These are phyloP conservation scores for Debaryomyces udenii DNA, from an alignment of 1,139 yeast genomes.

Conservation along the genomic window DNA sequence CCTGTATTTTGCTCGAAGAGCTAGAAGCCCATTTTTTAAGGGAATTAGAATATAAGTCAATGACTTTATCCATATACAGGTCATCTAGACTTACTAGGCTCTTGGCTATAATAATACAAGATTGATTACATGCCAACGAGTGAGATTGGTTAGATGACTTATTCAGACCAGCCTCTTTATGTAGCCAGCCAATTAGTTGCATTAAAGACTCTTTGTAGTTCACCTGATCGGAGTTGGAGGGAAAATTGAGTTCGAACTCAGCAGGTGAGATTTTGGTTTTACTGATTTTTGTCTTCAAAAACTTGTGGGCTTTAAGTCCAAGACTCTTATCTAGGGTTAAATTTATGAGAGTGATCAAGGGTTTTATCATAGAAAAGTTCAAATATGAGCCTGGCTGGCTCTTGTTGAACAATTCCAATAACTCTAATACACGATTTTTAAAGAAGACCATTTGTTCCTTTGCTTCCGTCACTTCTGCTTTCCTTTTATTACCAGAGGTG, in stretches of 20 bases:
- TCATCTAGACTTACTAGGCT: conserved; percentile 45
- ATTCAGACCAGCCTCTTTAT: conserved; percentile 43
- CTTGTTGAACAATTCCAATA: conserved; percentile 65
- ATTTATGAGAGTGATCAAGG: conserved; percentile 62
- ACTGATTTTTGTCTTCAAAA: conserved; percentile 66
- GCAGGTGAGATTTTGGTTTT: conserved; percentile 44
- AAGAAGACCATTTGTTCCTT: conserved; percentile 77
- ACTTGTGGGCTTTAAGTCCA: conserved; percentile 74
- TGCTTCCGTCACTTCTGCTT: conserved; percentile 73
- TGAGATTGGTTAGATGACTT: conserved; percentile 54
- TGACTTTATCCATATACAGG: conserved; percentile 36
- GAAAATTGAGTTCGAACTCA: conserved; percentile 23
- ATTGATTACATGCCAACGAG: conserved; percentile 59
- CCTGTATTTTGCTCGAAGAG: conserved; percentile 52
- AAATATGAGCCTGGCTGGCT: conserved; percentile 45
- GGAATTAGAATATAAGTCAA: conserved; percentile 59
- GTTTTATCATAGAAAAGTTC: conserved; percentile 53
- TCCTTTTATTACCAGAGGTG: conserved; percentile 65
- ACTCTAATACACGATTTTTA: conserved; percentile 77
- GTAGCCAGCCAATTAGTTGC: conserved; percentile 34
- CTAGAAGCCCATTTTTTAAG: conserved; percentile 63
- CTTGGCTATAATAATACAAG: conserved; percentile 65
- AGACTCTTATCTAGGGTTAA: conserved; percentile 69
- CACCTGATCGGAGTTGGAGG: conserved; percentile 20
- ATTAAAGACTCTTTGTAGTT: conserved; percentile 24